Evolutionary conservation across 1,284 basidiomycete species (phyloP).

Genomic region (Rhodotorula sp.): DNA sequence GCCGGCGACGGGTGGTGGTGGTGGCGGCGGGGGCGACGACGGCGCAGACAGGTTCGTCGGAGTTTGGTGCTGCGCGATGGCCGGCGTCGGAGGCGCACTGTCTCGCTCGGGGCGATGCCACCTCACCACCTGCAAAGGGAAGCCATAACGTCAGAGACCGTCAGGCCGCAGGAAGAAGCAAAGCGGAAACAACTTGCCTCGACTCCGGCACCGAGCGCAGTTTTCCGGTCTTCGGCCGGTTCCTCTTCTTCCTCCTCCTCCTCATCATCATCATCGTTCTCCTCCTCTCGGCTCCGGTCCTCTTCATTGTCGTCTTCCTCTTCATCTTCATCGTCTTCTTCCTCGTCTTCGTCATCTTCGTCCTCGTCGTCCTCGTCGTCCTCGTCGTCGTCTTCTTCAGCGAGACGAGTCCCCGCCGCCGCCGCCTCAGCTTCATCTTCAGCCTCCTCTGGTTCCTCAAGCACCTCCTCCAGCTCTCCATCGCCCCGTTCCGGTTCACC

Average conservation of each 20-base stretch:
- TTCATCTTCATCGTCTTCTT: conserved; percentile 23
- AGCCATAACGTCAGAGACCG: neutral
- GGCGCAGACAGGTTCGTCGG: too few relatives aligned
- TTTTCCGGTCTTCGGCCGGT: conserved; percentile 14
- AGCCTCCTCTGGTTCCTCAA: conserved; percentile 13
- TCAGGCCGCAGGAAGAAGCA: neutral
- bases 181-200: conserved; percentile 9
- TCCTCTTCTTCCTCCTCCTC: conserved; percentile 26
- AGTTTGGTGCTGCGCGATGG: neutral
- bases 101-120: conserved; percentile 36
- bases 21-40: neutral
- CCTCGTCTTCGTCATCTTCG: conserved; percentile 10
- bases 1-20: neutral
- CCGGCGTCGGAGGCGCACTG: neutral
- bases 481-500: neutral
- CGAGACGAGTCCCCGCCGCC: neutral
- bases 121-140: conserved; percentile 22
- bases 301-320: conserved; percentile 2
- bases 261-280: conserved; percentile 9
- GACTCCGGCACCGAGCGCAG: conserved; percentile 23
- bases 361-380: conserved; percentile 15
- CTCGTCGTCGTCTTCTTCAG: conserved; percentile 12
- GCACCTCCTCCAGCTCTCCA: conserved; percentile 26
- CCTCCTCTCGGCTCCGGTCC: too few relatives aligned
- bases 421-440: conserved; percentile 4